Percentiles rank a stretch among this genome's conserved stretches.
Evolutionary conservation across 176 grass and related monocot genomes (phyloP).

Genomic region (Zoysia pacifica): DNA sequence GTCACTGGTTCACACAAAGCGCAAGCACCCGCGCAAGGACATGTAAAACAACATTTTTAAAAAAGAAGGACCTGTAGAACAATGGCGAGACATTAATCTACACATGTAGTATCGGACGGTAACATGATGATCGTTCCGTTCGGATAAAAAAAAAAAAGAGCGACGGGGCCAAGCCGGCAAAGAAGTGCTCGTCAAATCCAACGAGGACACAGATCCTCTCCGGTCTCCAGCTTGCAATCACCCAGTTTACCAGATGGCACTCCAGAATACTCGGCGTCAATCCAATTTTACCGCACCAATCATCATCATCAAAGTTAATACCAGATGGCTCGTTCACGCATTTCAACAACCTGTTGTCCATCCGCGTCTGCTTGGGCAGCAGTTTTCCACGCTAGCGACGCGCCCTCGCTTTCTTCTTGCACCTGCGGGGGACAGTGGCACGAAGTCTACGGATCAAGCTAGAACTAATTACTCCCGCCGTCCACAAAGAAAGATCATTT

Average conservation of each 20-base stretch:
- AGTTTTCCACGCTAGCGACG: not conserved
- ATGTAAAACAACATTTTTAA: too few relatives aligned
- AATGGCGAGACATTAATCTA: too few relatives aligned
- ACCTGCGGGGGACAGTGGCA: not conserved
- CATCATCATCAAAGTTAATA: not conserved
- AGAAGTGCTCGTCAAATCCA: not conserved
- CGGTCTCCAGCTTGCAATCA: not conserved
- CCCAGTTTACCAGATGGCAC: too few relatives aligned
- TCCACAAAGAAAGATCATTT: too few relatives aligned
- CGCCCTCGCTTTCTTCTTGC: constrained; percentile 18
- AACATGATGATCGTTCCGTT: too few relatives aligned
- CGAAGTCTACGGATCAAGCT: not conserved
- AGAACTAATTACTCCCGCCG: not conserved
- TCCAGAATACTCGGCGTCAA: not conserved
- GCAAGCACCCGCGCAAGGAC: too few relatives aligned
- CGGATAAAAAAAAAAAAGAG: too few relatives aligned
- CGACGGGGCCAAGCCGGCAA: not conserved
- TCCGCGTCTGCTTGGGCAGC: not conserved
- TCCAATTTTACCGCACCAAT: not conserved
- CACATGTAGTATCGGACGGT: too few relatives aligned
- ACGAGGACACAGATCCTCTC: not conserved
- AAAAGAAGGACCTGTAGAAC: too few relatives aligned
- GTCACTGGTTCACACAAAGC: too few relatives aligned
- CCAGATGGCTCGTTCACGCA: not conserved
- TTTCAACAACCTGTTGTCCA: not conserved